phyloP scores from a whole-genome alignment of 2,329 filamentous ascomycete genomes.

The Aspergillus texensis region DNA sequence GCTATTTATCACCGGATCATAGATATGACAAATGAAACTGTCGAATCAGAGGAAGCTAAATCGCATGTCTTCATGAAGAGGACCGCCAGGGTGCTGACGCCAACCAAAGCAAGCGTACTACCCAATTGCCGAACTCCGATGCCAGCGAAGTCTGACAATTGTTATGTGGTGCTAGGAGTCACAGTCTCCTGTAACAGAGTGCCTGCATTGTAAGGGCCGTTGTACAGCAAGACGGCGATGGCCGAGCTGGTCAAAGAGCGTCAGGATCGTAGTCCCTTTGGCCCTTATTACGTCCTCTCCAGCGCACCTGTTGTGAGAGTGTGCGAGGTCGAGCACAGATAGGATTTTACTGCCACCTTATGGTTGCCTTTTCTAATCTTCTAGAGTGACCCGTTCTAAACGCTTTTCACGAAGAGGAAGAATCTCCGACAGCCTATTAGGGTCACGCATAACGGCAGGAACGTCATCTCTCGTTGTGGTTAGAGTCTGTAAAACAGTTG shows the following conservation, averaged over 20 bases:
- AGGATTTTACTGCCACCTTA: background rate
- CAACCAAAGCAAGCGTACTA: background rate
- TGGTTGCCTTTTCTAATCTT: slow-evolving; percentile 8
- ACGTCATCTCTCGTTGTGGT: slow-evolving; percentile 69
- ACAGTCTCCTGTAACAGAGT: background rate
- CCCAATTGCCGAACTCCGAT: background rate
- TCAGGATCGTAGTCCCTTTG: background rate
- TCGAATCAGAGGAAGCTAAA: background rate
- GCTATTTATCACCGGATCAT: background rate
- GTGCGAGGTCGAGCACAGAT: background rate
- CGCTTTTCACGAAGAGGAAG: slow-evolving; percentile 71
- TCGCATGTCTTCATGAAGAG: background rate
- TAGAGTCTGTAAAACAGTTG: slow-evolving; percentile 44
- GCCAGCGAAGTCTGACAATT: background rate
- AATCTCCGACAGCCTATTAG: slow-evolving; percentile 71
- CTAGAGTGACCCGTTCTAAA: slow-evolving; percentile 58
- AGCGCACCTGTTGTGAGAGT: background rate
- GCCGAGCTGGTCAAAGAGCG: background rate
- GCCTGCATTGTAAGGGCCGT: background rate
- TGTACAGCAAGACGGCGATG: background rate
- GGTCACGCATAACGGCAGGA: slow-evolving; percentile 75
- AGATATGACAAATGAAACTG: background rate
- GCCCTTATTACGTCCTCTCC: background rate
- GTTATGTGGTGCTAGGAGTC: background rate
- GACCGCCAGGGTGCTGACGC: background rate